phyloP scores from a whole-genome alignment of 78 protist species.

The Speleostelium caveatum region DNA sequence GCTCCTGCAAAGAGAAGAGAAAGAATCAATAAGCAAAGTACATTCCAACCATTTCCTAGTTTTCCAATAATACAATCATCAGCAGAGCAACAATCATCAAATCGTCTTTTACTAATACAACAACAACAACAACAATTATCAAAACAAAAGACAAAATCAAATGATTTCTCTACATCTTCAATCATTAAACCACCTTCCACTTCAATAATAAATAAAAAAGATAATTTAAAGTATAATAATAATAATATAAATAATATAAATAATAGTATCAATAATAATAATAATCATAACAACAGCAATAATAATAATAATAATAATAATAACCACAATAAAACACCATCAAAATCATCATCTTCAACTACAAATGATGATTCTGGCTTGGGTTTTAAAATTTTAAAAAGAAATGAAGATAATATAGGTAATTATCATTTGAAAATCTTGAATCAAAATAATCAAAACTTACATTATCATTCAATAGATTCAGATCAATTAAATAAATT shows the following conservation, averaged over 20 bases:
- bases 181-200: no score
- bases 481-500: conserved; percentile 48
- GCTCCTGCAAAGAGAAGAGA: not conserved
- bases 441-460: not conserved
- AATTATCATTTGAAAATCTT: not conserved
- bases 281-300: not conserved
- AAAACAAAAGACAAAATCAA: not conserved
- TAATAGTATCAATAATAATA: not conserved
- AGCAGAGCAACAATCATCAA: not conserved
- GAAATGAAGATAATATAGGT: conserved; percentile 62
- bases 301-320: not conserved
- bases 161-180: no score
- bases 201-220: not conserved
- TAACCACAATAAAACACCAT: not conserved
- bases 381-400: conserved; percentile 48
- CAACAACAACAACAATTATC: conserved; percentile 24
- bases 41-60: not conserved
- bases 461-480: conserved; percentile 9
- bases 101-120: not conserved
- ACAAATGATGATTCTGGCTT: not conserved
- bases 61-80: not conserved
- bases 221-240: not conserved
- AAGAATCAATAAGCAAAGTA: not conserved
- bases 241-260: not conserved
- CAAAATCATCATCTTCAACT: not conserved